Evolutionary conservation across 805 yeast species (phyloP), one percentile per base, ranked within the genome.

Genomic region (Grigorovia jiainica): DNA sequence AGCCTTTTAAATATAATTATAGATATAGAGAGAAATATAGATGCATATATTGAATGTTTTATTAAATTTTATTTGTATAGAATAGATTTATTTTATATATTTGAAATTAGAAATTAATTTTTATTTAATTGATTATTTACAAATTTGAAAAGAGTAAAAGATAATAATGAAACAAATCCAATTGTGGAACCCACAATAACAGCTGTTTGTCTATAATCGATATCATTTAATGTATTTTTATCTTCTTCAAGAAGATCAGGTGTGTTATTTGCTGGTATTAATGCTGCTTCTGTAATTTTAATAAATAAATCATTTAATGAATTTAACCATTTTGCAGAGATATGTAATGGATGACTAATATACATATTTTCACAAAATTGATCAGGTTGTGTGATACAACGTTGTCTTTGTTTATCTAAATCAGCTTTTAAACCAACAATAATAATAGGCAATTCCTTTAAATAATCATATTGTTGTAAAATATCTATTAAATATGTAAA

Each of bases 351-450:
- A 4, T 92, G 84, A 9, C 80, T 78, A 13, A 92, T 58, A 44
- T 62, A 68, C 5, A 87, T 60, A 5, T 73, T 70, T 23, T 85
- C 67, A 0, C 95, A 80, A 54, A 79, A 87, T 21, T 77, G 80
- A 51, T 92, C 97, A 0, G 99, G 98, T 55, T 86, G 96, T 5
- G 73, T 66, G 42, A 76, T 84, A 31, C 82, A 78, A 30, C 98
- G 63, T 55, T 92, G 99, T 55, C 90, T 97, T 57, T 89, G 97
- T 50, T 94, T 79, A 60, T 92, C 99, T 30, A 87, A 67, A 61
- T 92, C 99, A 0, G 98, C 97, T 56, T 92, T 92, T 29, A 89
- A 66, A 0, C 96, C 98, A 1, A 89, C 97, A 54, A 81, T 85
- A 0, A 92, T 79, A 4, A 82, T 73, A 0, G 99, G 99, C 2